These are phyloP conservation scores for Populus alba DNA, from an alignment of 345 rosid genomes.

Conservation along the genomic window DNA sequence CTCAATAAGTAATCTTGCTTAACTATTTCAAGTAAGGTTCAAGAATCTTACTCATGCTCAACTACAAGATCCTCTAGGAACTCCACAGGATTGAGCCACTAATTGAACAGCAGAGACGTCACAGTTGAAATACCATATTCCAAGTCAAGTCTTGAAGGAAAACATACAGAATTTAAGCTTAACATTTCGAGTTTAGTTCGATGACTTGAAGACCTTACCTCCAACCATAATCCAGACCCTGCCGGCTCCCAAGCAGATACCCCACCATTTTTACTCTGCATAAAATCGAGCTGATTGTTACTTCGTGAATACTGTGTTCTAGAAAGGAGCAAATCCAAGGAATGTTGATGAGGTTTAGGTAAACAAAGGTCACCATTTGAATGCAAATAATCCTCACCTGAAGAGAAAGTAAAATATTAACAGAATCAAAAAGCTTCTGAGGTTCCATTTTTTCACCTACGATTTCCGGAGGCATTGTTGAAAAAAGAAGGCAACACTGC, in stretches of 20 bases:
- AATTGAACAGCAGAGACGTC: too few species aligned
- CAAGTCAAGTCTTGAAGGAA: neutral
- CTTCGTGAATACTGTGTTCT: neutral
- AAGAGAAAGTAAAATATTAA: constrained; percentile 34
- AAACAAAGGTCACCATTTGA: neutral
- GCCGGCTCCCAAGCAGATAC: constrained; percentile 39
- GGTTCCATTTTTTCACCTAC: constrained; percentile 38
- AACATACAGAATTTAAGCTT: neutral
- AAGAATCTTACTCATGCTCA: constrained; percentile 23
- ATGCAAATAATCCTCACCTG: constrained; percentile 26
- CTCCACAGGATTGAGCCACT: constrained; percentile 27
- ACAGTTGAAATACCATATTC: neutral
- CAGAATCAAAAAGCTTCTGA: constrained; percentile 25
- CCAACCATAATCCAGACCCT: constrained; percentile 18
- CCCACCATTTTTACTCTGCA: constrained; percentile 44
- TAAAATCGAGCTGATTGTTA: neutral
- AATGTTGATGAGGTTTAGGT: too few species aligned
- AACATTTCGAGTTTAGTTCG: neutral
- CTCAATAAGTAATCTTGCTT: too few species aligned
- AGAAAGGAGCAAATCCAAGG: too few species aligned
- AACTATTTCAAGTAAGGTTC: neutral
- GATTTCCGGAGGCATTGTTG: constrained; percentile 25
- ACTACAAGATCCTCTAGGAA: constrained; percentile 18
- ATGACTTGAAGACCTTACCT: constrained; percentile 16
- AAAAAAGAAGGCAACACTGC: constrained; percentile 37